Evolutionary conservation across 306 rosid species (phyloP).

Genomic region (Sphenostylis stenocarpa): DNA sequence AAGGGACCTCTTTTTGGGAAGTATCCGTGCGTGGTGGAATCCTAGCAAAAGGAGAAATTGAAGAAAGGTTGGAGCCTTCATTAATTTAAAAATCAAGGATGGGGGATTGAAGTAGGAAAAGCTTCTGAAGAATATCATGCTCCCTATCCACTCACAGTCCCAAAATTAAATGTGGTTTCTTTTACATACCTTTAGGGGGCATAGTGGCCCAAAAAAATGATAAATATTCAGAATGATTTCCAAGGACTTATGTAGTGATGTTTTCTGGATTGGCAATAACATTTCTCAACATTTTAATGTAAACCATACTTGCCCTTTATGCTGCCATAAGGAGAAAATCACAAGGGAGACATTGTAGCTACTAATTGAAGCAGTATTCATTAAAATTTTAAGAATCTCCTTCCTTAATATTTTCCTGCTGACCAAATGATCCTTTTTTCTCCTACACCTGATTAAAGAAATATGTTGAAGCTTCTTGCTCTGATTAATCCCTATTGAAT

Average conservation of each 20-base stretch:
- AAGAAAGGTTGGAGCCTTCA: background rate
- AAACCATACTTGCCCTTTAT: background rate
- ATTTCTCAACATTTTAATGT: background rate
- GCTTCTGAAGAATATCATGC: background rate
- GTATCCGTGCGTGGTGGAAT: background rate
- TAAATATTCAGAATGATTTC: background rate
- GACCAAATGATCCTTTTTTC: conserved; percentile 2
- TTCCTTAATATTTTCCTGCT: background rate
- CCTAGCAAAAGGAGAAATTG: background rate
- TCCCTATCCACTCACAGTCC: background rate
- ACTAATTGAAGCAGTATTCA: background rate
- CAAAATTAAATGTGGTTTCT: background rate
- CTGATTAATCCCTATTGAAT: background rate
- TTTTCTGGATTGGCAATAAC: background rate
- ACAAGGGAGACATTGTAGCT: background rate
- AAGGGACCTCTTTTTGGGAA: background rate
- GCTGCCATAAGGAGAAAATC: background rate
- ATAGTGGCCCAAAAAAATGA: background rate
- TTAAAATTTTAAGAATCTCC: too few species aligned
- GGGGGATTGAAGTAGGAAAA: conserved; percentile 1
- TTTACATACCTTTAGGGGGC: background rate
- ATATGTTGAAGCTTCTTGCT: conserved; percentile 18
- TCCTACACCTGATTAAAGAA: background rate
- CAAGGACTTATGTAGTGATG: background rate
- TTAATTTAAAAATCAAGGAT: background rate